A percentile compares a stretch with the other conserved stretches of the same genome.
These are phyloP conservation scores for Globisporangium radiosum DNA, from an alignment of 352 stramenopile genomes.

Conservation along the genomic window DNA sequence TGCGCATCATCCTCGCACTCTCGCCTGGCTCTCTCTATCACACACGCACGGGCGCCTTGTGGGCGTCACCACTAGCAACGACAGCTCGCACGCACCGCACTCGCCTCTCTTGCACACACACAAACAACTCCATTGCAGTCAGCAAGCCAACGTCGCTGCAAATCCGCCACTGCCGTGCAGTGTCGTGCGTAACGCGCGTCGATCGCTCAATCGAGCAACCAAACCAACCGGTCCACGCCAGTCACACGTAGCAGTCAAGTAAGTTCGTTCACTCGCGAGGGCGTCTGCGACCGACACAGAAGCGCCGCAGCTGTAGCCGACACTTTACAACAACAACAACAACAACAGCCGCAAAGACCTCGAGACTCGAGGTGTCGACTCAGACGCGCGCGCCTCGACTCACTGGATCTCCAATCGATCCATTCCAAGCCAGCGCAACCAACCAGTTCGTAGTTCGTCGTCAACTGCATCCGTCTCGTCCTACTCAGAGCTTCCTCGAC, in stretches of 20 bases:
- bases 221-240: neutral
- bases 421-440: neutral
- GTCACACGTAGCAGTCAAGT: neutral
- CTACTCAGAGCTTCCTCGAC: slow-evolving; percentile 1
- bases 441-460: neutral
- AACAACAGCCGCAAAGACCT: too few species aligned
- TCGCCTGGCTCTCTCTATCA: neutral
- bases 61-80: neutral
- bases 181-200: neutral
- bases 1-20: too few species aligned
- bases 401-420: too few species aligned
- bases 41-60: neutral
- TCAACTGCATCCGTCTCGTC: neutral
- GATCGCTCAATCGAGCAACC: neutral
- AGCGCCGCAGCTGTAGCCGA: too few species aligned
- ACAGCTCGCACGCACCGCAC: neutral
- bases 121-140: neutral
- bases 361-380: too few species aligned
- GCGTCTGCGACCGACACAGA: neutral
- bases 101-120: neutral
- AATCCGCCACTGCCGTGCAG: neutral
- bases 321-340: too few species aligned
- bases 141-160: neutral
- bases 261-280: neutral
- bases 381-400: too few species aligned